Conservation (phyloP, 306 rosid species). For the Vigna angularis region DNA sequence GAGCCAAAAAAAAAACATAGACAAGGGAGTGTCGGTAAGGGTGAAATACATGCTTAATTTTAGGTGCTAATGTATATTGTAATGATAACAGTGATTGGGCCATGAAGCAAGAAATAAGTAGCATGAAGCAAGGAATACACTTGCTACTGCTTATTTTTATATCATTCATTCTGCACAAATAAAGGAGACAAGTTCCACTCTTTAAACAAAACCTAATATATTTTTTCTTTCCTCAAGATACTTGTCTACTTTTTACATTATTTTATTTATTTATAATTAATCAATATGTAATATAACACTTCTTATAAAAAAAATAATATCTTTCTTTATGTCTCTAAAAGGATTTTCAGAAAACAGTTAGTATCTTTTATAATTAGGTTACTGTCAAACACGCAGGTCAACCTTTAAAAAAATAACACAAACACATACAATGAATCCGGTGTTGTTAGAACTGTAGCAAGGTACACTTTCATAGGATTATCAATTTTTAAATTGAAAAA, state of each 20-base stretch:
- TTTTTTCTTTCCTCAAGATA: neutral
- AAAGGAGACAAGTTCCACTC: neutral
- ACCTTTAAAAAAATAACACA: neutral
- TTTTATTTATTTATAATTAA: neutral
- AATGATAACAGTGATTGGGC: slow-evolving; percentile 11
- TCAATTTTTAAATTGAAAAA: neutral
- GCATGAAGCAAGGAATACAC: slow-evolving; percentile 41
- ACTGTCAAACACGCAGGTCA: neutral
- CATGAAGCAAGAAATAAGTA: slow-evolving; percentile 22
- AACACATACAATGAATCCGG: neutral
- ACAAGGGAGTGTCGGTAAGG: slow-evolving; percentile 39
- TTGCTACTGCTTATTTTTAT: neutral
- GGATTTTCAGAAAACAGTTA: neutral
- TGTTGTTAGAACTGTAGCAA: neutral
- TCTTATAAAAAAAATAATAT: neutral
- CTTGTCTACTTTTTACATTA: neutral
- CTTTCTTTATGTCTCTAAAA: neutral
- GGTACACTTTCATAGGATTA: neutral
- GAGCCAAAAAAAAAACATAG: neutral
- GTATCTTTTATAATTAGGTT: neutral
- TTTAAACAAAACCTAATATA: neutral
- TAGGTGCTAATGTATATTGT: slow-evolving; percentile 17
- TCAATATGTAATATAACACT: neutral
- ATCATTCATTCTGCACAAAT: neutral
- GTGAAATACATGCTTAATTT: slow-evolving; percentile 16